phyloP scores from a whole-genome alignment of 2,329 filamentous ascomycete genomes.

The Tricladium varicosporioides region DNA sequence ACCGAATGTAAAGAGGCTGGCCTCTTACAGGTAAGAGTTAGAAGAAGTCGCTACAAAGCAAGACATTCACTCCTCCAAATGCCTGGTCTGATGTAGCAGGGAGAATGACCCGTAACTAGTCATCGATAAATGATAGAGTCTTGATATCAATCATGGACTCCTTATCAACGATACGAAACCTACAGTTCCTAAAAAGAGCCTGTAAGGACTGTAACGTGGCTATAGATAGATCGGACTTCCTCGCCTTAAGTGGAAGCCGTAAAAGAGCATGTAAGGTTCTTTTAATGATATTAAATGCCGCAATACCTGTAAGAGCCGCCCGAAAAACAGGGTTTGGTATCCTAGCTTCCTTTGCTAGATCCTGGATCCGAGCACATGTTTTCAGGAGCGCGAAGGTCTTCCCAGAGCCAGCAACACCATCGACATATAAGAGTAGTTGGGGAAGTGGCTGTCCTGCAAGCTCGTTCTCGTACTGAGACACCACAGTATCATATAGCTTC shows the following conservation, averaged over 20 bases:
- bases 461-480: constrained; percentile 5
- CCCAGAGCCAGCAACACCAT: constrained; percentile 5
- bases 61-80: constrained; percentile 12
- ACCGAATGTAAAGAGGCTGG: constrained; percentile 1
- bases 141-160: constrained; percentile 9
- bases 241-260: constrained; percentile 3
- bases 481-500: constrained; percentile 11
- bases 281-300: constrained; percentile 7
- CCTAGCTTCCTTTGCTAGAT: constrained; percentile 1
- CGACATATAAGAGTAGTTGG: constrained; percentile 9
- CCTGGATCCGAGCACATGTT: constrained; percentile 5
- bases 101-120: constrained; percentile 3
- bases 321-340: constrained; percentile 4
- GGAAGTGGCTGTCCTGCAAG: constrained; percentile 2
- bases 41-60: constrained; percentile 15
- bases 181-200: background rate
- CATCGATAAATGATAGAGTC: constrained; percentile 8
- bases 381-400: constrained; percentile 11
- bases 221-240: constrained; percentile 1
- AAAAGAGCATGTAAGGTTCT: constrained; percentile 6
- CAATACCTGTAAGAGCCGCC: constrained; percentile 9
- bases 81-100: constrained; percentile 25
- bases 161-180: constrained; percentile 9
- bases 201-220: constrained; percentile 9
- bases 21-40: constrained; percentile 9